Evolutionary conservation across 345 rosid genomes (phyloP).

Genomic region (Pugionium dolabratum): DNA sequence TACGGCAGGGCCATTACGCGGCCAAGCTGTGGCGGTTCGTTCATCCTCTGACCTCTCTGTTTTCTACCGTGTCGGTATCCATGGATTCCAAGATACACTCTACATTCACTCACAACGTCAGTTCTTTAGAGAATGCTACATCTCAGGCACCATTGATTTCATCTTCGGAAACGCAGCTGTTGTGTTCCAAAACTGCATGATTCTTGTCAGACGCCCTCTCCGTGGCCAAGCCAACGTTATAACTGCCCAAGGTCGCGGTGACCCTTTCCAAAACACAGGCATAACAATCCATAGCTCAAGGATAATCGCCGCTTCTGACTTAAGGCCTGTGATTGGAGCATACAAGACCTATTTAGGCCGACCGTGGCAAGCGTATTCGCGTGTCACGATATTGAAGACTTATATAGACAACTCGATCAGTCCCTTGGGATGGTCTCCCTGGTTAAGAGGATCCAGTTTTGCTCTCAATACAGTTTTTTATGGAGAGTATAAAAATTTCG

Average conservation of each 20-base stretch:
- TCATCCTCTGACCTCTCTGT: slow-evolving; percentile 86
- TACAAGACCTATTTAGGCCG: slow-evolving; percentile 65
- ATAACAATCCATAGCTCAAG: slow-evolving; percentile 67
- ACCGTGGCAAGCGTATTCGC: slow-evolving; percentile 76
- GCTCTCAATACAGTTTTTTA: slow-evolving; percentile 69
- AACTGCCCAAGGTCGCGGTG: slow-evolving; percentile 77
- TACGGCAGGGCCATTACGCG: slow-evolving; percentile 67
- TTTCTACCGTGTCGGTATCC: slow-evolving; percentile 70
- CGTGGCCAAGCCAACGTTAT: slow-evolving; percentile 66
- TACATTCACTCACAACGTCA: slow-evolving; percentile 84
- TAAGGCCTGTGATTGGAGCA: slow-evolving; percentile 47
- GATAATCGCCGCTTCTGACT: slow-evolving; percentile 59
- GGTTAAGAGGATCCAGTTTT: slow-evolving; percentile 61
- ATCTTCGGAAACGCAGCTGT: slow-evolving; percentile 91
- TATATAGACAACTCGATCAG: slow-evolving; percentile 51
- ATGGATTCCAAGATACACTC: slow-evolving; percentile 86
- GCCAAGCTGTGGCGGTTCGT: slow-evolving; percentile 86
- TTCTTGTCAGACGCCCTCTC: slow-evolving; percentile 57
- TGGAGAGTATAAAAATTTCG: slow-evolving; percentile 71
- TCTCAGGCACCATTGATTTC: slow-evolving; percentile 83
- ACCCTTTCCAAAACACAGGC: slow-evolving; percentile 75
- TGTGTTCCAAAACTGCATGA: slow-evolving; percentile 69
- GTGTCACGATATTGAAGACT: slow-evolving; percentile 56
- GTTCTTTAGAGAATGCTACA: slow-evolving; percentile 70
- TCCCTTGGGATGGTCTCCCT: slow-evolving; percentile 71